Conservation (phyloP, 169 alveolate genomes). For the Plasmodium fragile region DNA sequence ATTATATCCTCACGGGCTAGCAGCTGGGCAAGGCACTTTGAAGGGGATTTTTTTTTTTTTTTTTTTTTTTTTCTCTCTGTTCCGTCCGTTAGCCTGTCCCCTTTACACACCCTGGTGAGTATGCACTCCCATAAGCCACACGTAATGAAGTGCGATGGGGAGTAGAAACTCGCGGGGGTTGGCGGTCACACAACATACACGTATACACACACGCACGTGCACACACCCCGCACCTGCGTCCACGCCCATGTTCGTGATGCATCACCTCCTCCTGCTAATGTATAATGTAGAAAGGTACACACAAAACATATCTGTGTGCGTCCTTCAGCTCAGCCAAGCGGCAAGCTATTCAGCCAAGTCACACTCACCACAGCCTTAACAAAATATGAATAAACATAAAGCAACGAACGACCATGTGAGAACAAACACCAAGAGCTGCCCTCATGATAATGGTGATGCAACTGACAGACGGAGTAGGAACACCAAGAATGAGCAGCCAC, state of each 20-base stretch:
- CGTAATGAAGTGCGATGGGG: neutral
- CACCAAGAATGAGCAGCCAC: neutral
- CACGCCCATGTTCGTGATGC: neutral
- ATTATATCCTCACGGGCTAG: neutral
- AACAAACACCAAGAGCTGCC: neutral
- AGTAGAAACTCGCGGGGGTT: neutral
- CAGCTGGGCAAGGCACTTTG: neutral
- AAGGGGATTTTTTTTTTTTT: slow-evolving; percentile 1
- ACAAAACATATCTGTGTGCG: neutral
- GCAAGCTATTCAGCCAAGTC: neutral
- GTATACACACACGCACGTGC: neutral
- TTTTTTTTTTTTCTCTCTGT: neutral
- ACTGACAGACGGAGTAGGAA: neutral
- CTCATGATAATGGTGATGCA: neutral
- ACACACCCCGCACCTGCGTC: neutral
- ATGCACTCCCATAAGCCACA: neutral
- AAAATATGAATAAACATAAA: slow-evolving; percentile 32
- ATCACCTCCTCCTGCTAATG: neutral
- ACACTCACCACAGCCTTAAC: neutral
- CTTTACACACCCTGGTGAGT: neutral
- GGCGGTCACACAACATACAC: neutral
- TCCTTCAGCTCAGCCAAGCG: neutral
- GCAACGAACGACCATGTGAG: neutral
- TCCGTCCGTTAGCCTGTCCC: neutral
- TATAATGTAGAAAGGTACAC: neutral